Evolutionary conservation across 352 stramenopile species (phyloP), one percentile per base, ranked within the genome.

Genomic region (Globisporangium irregulare): DNA sequence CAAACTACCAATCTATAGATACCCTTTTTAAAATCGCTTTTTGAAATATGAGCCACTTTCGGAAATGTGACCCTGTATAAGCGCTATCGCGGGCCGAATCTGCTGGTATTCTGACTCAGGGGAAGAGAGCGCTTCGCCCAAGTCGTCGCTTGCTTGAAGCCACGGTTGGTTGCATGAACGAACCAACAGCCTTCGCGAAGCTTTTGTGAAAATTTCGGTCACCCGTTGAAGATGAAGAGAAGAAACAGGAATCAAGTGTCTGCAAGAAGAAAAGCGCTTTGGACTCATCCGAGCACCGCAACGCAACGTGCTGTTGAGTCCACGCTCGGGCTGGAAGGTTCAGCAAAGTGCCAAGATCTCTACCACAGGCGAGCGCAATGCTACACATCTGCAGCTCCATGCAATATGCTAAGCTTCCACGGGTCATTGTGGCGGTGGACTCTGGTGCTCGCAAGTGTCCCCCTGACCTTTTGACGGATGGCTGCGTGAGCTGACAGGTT

Each of bases 181-280:
- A n/a, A 53, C 10, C 46, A 53, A n/a, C 46, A 57, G 24, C 24
- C 24, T 57, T 29, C 24, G 18, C 18, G 43, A 18, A 18, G 38
- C 15, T 12, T 10, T 7, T n/a, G 51, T 32, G 22, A 57, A 57
- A 57, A 32, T 57, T 57, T 57, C 51, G n/a, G 24, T 57, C 51
- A 3, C 51, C n/a, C 15, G n/a, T 57, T 57, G 51, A 57, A 57
- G 51, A 20, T 57, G 51, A 57, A 57, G 51, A 57, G 24, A 57
- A 57, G 51, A 57, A 57, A 10, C 0, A 57, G 22, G 51, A 57
- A 57, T 57, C 51, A 57, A 57, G 51, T 57, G 43, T n/a, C 41
- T 20, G 15, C 43, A 9, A 20, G 18, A 51, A 51, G 43, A 51
- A 10, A 22, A 51, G 18, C 15, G 15, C 14, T 8, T 22, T 29